phyloP scores from a whole-genome alignment of 2,329 filamentous ascomycete species.

The Xylariaceae sp. region DNA sequence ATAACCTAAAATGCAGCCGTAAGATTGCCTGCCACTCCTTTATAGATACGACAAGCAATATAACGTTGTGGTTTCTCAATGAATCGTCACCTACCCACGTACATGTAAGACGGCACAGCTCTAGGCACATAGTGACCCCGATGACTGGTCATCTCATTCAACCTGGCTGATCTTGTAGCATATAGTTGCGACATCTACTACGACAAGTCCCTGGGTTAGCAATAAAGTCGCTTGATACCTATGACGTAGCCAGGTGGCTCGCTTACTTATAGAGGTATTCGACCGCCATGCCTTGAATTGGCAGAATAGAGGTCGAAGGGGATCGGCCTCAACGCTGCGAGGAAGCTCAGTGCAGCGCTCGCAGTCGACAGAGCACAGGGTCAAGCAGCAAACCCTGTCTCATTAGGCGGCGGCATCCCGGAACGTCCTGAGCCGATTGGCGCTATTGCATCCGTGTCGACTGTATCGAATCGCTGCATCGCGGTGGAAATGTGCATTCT shows the following conservation, averaged over 20 bases:
- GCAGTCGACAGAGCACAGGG: constrained; percentile 14
- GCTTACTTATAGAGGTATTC: background rate
- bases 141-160: no score
- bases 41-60: no score
- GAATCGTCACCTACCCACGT: no score
- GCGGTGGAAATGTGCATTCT: background rate
- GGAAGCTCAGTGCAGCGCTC: constrained; percentile 11
- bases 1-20: no score
- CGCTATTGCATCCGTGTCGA: constrained; percentile 4
- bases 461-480: constrained; percentile 1
- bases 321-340: constrained; percentile 10
- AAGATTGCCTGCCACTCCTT: no score
- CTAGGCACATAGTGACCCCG: no score
- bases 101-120: no score
- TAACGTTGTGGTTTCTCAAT: no score
- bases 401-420: constrained; percentile 1
- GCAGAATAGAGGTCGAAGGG: background rate
- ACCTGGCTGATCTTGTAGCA: constrained; percentile 4
- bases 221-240: constrained; percentile 8
- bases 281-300: constrained; percentile 1
- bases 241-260: constrained; percentile 4
- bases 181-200: background rate
- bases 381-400: constrained; percentile 15
- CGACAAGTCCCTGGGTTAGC: constrained; percentile 2
- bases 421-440: constrained; percentile 1